phyloP scores from a whole-genome alignment of 164 flowering plant species.

The Annona squamosa region DNA sequence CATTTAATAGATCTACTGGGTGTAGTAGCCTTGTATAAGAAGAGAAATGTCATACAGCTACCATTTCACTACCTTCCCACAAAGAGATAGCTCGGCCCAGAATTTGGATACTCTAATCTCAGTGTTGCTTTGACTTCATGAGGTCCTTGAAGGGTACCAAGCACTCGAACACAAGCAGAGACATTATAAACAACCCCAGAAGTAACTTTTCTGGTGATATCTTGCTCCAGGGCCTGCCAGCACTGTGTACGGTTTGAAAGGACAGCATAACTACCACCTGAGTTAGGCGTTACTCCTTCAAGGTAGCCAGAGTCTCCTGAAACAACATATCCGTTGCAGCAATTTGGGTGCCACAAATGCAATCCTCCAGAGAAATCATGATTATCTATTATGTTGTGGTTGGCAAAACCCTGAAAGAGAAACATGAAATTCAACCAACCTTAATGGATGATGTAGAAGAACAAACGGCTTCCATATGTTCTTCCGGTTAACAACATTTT shows the following conservation, averaged over 20 bases:
- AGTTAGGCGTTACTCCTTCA: constrained; percentile 25
- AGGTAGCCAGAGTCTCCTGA: constrained; percentile 28
- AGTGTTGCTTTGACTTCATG: constrained; percentile 65
- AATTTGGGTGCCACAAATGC: constrained; percentile 63
- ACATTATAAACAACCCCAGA: constrained; percentile 46
- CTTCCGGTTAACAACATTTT: no score
- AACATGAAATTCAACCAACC: neutral
- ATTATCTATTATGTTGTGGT: constrained; percentile 45
- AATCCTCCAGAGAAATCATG: constrained; percentile 74
- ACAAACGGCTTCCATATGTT: neutral
- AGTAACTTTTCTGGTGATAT: constrained; percentile 56
- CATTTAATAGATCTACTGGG: neutral
- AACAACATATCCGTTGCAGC: constrained; percentile 57
- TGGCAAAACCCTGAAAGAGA: neutral
- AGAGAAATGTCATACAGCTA: neutral
- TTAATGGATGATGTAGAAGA: neutral
- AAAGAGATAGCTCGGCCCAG: constrained; percentile 37
- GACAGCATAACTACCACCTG: constrained; percentile 49
- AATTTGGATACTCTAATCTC: constrained; percentile 43
- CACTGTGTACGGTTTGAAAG: constrained; percentile 52
- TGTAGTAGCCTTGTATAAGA: neutral
- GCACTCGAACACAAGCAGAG: constrained; percentile 62
- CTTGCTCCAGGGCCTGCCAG: constrained; percentile 95
- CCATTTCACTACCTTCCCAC: constrained; percentile 51
- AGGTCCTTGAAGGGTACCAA: constrained; percentile 40